Evolutionary conservation across 2,329 filamentous ascomycete species (phyloP), one percentile per base, ranked within the genome.

Genomic region (Penicillium oxalicum): DNA sequence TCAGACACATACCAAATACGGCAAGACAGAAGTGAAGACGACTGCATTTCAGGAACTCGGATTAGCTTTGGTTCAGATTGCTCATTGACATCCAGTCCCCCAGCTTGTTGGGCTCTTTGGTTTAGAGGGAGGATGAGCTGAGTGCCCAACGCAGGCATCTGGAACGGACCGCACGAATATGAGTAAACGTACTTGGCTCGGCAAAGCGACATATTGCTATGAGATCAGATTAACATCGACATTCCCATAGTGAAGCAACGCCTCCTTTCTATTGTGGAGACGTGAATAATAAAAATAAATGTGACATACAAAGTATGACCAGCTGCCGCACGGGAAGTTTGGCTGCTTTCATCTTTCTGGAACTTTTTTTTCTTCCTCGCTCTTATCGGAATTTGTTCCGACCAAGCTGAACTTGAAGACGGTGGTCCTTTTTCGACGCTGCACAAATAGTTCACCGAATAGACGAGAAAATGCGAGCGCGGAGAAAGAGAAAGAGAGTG

Each of bases 311-410:
- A 55, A 94, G 73, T 63, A 94, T 90, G 38, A 82, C 73, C 62
- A 94, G 75, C 72, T 94, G 88, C 77, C 83, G 80, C 37, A 81
- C 75, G 0, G 88, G 88, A 75, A 93, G 77, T 74, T 83, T 87
- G 26, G 82, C 78, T 43, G 12, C n/a, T 37, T 7, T 11, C 39
- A 12, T 33, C 18, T 35, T 27, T 8, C 24, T 44, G 29, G 7
- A 1, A 7, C 29, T 32, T 7, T 4, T 32, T 32, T 32, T 32
- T 32, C 29, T 11, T 11, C 29, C 29, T 32, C 29, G 4, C 29
- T 32, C 29, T 32, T 11, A 8, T 32, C 29, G 7, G 29, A 11
- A 8, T 4, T 32, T 4, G 8, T 4, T 32, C 29, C 11, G 8
- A 32, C 4, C 29, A 32, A 32, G 29, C 29, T 32, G 8, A 32